Evolutionary conservation across 164 flowering plant genomes (phyloP).

Genomic region (Vitis amurensis): DNA sequence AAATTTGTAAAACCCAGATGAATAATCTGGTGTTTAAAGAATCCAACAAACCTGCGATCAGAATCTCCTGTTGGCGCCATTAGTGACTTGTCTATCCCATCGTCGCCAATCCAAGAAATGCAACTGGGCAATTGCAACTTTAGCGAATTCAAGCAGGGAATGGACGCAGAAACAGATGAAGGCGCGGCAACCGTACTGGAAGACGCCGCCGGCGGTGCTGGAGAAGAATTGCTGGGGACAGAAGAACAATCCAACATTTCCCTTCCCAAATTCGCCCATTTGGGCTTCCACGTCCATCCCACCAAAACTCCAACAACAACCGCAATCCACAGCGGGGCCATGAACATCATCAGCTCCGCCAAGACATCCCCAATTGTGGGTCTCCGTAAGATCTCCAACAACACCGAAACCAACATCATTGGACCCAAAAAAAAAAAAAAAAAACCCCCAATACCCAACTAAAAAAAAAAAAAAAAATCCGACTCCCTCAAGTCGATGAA

Average conservation of each 20-base stretch:
- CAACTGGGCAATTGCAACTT: conserved; percentile 51
- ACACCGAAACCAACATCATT: conserved; percentile 47
- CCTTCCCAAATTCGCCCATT: conserved; percentile 56
- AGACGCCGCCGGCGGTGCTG: background rate
- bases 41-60: conserved; percentile 44
- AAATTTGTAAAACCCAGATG: background rate
- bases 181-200: background rate
- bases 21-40: no score
- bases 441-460: background rate
- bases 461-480: background rate
- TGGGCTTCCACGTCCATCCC: conserved; percentile 91
- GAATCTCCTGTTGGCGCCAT: conserved; percentile 15
- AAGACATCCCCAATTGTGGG: conserved; percentile 47
- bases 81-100: conserved; percentile 24
- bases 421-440: background rate
- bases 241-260: conserved; percentile 26
- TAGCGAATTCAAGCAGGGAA: conserved; percentile 43
- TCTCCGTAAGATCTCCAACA: conserved; percentile 49
- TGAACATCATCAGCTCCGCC: conserved; percentile 40
- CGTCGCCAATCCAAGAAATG: conserved; percentile 41
- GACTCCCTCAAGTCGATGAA: conserved; percentile 3
- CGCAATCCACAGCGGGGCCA: conserved; percentile 69
- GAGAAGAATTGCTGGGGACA: conserved; percentile 8
- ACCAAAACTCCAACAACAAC: conserved; percentile 66
- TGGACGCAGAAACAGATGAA: conserved; percentile 13